These are phyloP conservation scores for Albifimbria verrucaria DNA, from an alignment of 2,329 filamentous ascomycete species.

Conservation along the genomic window DNA sequence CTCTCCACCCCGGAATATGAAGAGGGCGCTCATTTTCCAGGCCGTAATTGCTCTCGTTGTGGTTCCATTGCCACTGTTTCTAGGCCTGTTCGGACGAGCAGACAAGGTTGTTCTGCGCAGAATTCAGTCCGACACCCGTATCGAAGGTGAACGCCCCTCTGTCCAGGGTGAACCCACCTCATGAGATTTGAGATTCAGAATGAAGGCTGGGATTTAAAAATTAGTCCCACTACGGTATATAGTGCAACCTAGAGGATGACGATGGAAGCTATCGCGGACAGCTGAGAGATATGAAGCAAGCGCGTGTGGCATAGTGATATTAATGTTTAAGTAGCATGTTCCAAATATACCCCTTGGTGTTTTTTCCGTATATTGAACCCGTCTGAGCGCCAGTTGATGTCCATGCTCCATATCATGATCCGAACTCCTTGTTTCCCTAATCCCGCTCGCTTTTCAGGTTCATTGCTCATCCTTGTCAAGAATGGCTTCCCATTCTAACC, in stretches of 20 bases:
- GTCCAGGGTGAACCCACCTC: background rate
- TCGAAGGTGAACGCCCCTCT: slow-evolving; percentile 13
- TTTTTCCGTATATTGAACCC: background rate
- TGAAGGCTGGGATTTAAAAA: no score
- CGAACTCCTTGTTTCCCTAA: background rate
- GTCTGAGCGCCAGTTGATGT: no score
- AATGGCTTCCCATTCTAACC: slow-evolving; percentile 60
- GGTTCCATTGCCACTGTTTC: slow-evolving; percentile 62
- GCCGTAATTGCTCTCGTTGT: slow-evolving; percentile 65
- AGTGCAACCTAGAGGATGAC: no score
- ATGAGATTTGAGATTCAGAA: no score
- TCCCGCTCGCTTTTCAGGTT: background rate
- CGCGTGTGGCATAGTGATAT: background rate
- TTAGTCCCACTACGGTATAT: no score
- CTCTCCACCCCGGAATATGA: slow-evolving; percentile 69
- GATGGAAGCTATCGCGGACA: no score
- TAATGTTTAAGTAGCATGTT: background rate
- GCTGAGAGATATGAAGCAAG: background rate
- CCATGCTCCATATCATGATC: background rate
- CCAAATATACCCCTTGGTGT: background rate
- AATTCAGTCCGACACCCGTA: slow-evolving; percentile 38
- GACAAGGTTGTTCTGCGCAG: slow-evolving; percentile 50
- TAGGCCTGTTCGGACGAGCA: slow-evolving; percentile 66
- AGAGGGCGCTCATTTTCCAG: slow-evolving; percentile 71
- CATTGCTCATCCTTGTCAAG: slow-evolving; percentile 11